These are phyloP conservation scores for Dictyostelium firmibasis DNA, from an alignment of 78 protist genomes.

Conservation along the genomic window DNA sequence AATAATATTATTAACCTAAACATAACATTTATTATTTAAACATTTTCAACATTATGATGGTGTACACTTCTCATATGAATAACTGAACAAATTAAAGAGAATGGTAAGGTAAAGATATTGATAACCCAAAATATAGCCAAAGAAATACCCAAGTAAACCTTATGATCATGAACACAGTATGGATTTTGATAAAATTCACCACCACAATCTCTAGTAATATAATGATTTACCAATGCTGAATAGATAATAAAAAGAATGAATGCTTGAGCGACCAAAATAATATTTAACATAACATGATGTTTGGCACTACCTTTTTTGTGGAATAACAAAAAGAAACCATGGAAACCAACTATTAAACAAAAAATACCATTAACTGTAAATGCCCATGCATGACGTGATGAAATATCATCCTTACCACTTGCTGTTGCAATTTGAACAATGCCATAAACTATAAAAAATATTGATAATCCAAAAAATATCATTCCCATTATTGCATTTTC, in stretches of 20 bases:
- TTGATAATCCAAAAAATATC: not conserved
- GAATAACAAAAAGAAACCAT: slow-evolving; percentile 4
- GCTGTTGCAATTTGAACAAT: slow-evolving; percentile 33
- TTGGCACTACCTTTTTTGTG: not conserved
- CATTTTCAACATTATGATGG: not conserved
- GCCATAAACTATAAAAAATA: slow-evolving; percentile 26
- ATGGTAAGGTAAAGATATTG: slow-evolving; percentile 19
- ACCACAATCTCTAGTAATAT: slow-evolving; percentile 45
- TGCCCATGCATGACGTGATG: slow-evolving; percentile 55
- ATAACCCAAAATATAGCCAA: slow-evolving; percentile 35
- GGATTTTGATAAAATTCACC: not conserved
- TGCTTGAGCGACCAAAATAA: slow-evolving; percentile 8
- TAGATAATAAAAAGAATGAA: slow-evolving; percentile 27
- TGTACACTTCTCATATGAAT: not conserved
- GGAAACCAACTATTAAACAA: slow-evolving; percentile 35
- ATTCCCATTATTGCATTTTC: not conserved
- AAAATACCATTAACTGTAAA: slow-evolving; percentile 51
- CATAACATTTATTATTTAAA: not conserved
- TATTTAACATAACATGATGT: not conserved
- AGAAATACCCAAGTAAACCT: slow-evolving; percentile 17
- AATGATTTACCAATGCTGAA: slow-evolving; percentile 18
- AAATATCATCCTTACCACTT: slow-evolving; percentile 2
- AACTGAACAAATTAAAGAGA: not conserved
- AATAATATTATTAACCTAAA: too few relatives aligned
- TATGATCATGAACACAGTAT: slow-evolving; percentile 8